Base-by-base conservation (phyloP, 306 rosid genomes). In the Quercus parvula region DNA sequence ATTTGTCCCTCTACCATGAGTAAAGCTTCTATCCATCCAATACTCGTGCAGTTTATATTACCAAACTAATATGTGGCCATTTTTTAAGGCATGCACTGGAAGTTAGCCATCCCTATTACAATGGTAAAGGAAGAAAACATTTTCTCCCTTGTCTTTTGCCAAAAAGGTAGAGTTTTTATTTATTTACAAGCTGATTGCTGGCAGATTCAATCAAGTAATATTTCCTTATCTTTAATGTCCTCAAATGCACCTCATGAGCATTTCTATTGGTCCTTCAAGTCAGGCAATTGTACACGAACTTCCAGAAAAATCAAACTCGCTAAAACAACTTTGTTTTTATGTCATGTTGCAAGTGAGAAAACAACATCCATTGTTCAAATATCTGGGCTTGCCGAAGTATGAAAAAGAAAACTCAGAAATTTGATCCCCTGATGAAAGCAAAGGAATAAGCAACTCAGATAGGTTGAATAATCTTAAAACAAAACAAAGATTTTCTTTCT, bases 341-440 rank as follows among this genome's bases (percentile, higher is more conserved):
- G 3, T 18, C 71, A 49, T 11, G 17, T 10, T 49, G 14, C 49
- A n/a, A 44, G 38, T 58, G 51, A 63, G 19, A 13, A 12, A 22
- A 27, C 33, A 25, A 68, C 69, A 69, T 35, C 19, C 30, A 18
- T 56, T 8, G n/a, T 81, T 71, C 85, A 71, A 62, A 27, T 4
- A 62, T 54, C 77, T 81, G 63, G 64, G 61, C 54, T 81, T 1
- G 49, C 35, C 5, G 59, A 24, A 5, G 9, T 28, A 18, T 22
- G n/a, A 18, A 28, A 75, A 68, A 24, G 73, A 56, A 41, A 57
- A 73, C 18, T 57, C 33, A 75, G 62, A 14, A 11, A 44, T 20
- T 74, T 57, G 17, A 74, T 67, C 68, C 20, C 33, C 7, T 10
- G 17, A 6, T 2, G 41, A 17, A 6, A 49, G 5, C 4, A 30